phyloP scores from a whole-genome alignment of 192 early-diverging fungal genomes.

The Tieghemiomyces parasiticus region DNA sequence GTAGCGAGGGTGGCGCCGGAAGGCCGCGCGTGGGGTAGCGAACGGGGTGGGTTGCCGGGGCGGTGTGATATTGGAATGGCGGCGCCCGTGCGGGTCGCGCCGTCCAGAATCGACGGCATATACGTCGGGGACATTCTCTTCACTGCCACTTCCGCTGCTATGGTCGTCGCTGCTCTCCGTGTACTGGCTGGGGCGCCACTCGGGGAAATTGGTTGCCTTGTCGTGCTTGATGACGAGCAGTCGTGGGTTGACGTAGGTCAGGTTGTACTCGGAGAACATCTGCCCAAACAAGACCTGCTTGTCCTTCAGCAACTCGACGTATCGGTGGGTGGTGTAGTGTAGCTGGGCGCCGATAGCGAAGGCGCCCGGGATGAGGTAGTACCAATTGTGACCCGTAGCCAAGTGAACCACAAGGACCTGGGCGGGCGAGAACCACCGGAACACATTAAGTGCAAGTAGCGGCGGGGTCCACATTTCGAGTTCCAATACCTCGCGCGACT shows the following conservation, averaged over 20 bases:
- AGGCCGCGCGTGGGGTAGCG: too few relatives aligned
- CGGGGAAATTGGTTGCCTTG: background rate
- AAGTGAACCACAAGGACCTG: constrained; percentile 37
- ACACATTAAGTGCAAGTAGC: constrained; percentile 25
- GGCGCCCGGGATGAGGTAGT: constrained; percentile 36
- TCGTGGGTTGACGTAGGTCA: constrained; percentile 42
- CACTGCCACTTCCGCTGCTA: background rate
- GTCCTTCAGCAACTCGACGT: constrained; percentile 32
- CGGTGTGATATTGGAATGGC: background rate
- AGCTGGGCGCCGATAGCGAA: constrained; percentile 32
- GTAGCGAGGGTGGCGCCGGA: too few relatives aligned
- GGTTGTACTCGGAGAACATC: constrained; percentile 42
- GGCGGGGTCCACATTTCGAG: constrained; percentile 29
- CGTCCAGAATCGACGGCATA: background rate
- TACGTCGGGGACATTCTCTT: background rate
- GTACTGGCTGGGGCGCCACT: background rate
- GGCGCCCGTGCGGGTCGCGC: background rate
- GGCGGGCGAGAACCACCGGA: constrained; percentile 44
- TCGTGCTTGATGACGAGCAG: constrained; percentile 42
- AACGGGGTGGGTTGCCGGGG: background rate
- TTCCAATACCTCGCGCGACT: constrained; percentile 23
- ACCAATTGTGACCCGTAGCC: constrained; percentile 35
- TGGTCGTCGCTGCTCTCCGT: background rate
- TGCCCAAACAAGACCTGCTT: constrained; percentile 41
- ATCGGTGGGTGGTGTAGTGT: constrained; percentile 20